A percentile compares a stretch with the other conserved stretches of the same genome.
phyloP scores from a whole-genome alignment of 768 basidiomycete genomes.

The Russula sp. region DNA sequence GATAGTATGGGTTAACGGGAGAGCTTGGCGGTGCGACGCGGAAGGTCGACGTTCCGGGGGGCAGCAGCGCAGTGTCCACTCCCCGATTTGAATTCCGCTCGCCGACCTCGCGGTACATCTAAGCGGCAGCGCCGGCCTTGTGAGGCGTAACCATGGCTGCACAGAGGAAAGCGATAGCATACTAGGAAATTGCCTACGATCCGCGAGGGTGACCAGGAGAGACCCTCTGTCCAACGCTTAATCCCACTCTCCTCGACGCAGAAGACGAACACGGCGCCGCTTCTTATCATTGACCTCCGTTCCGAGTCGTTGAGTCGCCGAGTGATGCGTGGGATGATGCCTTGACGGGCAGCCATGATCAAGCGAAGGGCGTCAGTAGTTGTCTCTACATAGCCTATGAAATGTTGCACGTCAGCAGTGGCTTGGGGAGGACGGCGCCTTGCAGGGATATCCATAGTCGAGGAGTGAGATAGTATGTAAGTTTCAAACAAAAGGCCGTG shows the following conservation, averaged over 20 bases:
- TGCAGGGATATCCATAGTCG: constrained; percentile 5
- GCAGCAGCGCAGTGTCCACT: constrained; percentile 6
- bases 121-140: not conserved
- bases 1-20: constrained; percentile 10
- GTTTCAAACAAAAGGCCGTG: constrained; percentile 12
- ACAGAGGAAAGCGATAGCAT: constrained; percentile 23
- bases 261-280: constrained; percentile 76
- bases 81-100: constrained; percentile 39
- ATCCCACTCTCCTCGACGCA: constrained; percentile 85
- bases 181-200: constrained; percentile 84
- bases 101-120: constrained; percentile 81
- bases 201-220: constrained; percentile 77
- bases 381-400: constrained; percentile 74
- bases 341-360: constrained; percentile 74
- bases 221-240: constrained; percentile 76
- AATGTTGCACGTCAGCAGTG: constrained; percentile 40
- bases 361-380: constrained; percentile 76
- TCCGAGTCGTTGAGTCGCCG: constrained; percentile 80
- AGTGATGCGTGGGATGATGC: constrained; percentile 76
- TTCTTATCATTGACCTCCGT: constrained; percentile 43
- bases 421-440: constrained; percentile 14
- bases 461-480: constrained; percentile 11
- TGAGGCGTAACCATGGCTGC: constrained; percentile 2
- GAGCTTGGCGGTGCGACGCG: constrained; percentile 16
- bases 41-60: constrained; percentile 19